Percentiles rank a stretch among this genome's conserved stretches.
Evolutionary conservation across 305 asterid genomes (phyloP).

Genomic region (Solanum hybrid): DNA sequence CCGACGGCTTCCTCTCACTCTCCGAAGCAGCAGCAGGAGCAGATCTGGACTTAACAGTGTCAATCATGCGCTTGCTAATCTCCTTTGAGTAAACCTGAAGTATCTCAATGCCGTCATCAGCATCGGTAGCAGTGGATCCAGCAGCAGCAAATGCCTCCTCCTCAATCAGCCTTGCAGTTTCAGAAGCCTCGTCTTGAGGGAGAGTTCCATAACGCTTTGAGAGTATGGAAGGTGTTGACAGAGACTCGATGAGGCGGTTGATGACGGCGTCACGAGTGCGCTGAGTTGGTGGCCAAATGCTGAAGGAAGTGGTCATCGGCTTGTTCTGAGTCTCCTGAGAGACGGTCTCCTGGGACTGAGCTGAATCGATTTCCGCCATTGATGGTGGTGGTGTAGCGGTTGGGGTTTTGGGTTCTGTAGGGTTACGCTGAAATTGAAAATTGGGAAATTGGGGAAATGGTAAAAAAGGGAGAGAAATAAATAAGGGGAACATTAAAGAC

Average conservation of each 20-base stretch:
- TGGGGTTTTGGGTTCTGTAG: neutral
- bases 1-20: neutral
- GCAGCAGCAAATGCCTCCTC: slow-evolving; percentile 12
- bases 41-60: slow-evolving; percentile 11
- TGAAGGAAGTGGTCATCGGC: neutral
- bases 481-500: neutral
- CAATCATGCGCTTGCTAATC: slow-evolving; percentile 14
- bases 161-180: slow-evolving; percentile 11
- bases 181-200: slow-evolving; percentile 10
- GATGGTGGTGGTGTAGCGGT: neutral
- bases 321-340: neutral
- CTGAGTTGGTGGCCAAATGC: slow-evolving; percentile 23
- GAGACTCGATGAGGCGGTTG: slow-evolving; percentile 16
- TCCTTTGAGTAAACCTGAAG: slow-evolving; percentile 20
- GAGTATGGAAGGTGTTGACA: slow-evolving; percentile 13
- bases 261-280: slow-evolving; percentile 19
- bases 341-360: slow-evolving; percentile 2
- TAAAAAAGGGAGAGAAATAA: neutral
- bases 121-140: neutral
- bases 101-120: slow-evolving; percentile 10
- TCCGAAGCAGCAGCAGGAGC: neutral
- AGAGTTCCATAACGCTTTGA: slow-evolving; percentile 18
- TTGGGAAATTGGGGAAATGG: neutral
- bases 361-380: slow-evolving; percentile 14
- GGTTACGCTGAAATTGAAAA: neutral